Base-by-base conservation (phyloP, 495 filamentous ascomycete genomes). In the Neurospora tetrasperma region DNA sequence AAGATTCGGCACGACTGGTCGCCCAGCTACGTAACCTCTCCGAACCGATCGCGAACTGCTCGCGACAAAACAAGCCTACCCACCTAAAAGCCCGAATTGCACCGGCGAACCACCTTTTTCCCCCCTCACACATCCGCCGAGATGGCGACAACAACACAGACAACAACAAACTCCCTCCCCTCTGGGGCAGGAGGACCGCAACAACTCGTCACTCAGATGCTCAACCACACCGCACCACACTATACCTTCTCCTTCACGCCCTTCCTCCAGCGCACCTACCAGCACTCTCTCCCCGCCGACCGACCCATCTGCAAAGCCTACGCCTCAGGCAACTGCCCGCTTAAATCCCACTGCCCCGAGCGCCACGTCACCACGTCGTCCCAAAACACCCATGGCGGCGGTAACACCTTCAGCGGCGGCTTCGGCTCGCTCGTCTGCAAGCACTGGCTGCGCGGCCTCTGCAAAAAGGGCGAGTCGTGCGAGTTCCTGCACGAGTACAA, bases 401-500 rank as follows among this genome's bases (percentile, higher is more conserved):
- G 54, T 44, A 75, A 74, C 42, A 68, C 48, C 40, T 44, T 44
- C 71, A 72, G 78, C 74, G 78, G 80, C 59, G 80, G 80, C 44
- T 91, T 89, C 76, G 89, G 89, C 75, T 88, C 85, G 5, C 87
- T 97, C 0, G 94, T 99, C 72, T 99, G 96, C 89, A 99, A 99
- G 84, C 96, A 98, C 88, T 99, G 96, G 90, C 89, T 98, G 75
- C 92, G 96, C 76, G 94, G 93, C 0, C 90, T 99, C 35, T 99
- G 96, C 86, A 99, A 98, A 81, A 98, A 98, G 82, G 96, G 95
- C 43, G 88, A 96, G 74, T 88, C 88, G 72, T 99, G 96, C 88
- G 96, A 98, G 83, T 99, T 97, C 79, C 85, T 97, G 72, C 96
- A 99, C 84, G 95, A 97, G 84, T 99, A 96, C 86, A 98, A 99